These are phyloP conservation scores for Cadophora sp. DNA, from an alignment of 2,329 filamentous ascomycete species.

Conservation along the genomic window DNA sequence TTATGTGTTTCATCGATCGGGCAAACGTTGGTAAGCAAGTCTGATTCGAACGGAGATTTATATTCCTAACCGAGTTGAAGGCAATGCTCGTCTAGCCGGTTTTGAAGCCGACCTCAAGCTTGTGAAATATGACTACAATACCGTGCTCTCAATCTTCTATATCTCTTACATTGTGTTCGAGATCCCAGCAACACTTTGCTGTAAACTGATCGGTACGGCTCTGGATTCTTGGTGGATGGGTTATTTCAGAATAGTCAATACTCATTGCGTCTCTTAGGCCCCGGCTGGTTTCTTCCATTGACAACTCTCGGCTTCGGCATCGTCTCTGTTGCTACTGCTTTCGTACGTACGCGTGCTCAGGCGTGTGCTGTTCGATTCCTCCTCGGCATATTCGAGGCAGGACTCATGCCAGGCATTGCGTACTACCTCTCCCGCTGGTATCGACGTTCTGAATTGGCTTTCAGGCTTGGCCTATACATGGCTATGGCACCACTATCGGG, in stretches of 20 bases:
- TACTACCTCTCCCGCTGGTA: conserved; percentile 3
- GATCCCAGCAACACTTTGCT: background rate
- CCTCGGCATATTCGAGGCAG: background rate
- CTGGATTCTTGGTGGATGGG: background rate
- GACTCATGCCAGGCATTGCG: background rate
- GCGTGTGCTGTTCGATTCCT: background rate
- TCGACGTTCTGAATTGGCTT: background rate
- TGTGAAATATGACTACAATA: background rate
- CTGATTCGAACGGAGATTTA: background rate
- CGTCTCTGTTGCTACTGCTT: background rate
- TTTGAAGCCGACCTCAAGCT: background rate
- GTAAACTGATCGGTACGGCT: background rate
- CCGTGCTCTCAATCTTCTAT: background rate
- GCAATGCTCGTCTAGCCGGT: background rate
- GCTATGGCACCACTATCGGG: background rate
- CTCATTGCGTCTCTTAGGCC: background rate
- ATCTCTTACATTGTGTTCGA: background rate
- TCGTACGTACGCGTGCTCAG: background rate
- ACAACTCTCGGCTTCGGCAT: background rate
- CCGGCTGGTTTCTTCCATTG: background rate
- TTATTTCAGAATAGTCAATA: too few relatives aligned
- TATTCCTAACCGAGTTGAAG: background rate
- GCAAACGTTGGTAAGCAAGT: background rate
- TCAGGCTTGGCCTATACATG: background rate
- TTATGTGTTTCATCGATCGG: background rate